Evolutionary conservation across 805 yeast genomes (phyloP).

Genomic region (Kodamaea restingae): DNA sequence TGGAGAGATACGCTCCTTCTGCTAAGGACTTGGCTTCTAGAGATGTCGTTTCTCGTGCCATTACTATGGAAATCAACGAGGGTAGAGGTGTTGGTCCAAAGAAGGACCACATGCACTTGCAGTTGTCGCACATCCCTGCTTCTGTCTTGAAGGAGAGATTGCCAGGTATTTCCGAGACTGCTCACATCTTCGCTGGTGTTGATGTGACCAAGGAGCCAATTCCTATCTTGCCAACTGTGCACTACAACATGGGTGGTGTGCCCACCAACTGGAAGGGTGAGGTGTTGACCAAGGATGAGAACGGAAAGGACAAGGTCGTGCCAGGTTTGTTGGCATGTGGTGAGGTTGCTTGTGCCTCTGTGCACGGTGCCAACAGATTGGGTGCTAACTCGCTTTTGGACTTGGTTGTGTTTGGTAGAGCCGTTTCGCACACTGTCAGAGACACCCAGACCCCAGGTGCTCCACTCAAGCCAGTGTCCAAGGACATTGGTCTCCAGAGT

Average conservation of each 20-base stretch:
- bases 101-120: slow-evolving; percentile 93
- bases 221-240: slow-evolving; percentile 97
- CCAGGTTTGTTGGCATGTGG: slow-evolving; percentile 97
- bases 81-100: slow-evolving; percentile 98
- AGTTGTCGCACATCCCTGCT: slow-evolving; percentile 91
- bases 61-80: slow-evolving; percentile 96
- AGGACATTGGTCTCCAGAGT: slow-evolving; percentile 85
- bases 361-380: slow-evolving; percentile 98
- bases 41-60: slow-evolving; percentile 97
- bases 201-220: slow-evolving; percentile 99
- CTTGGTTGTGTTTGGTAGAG: slow-evolving; percentile 97
- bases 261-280: slow-evolving; percentile 98
- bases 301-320: slow-evolving; percentile 86
- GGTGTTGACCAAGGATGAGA: slow-evolving; percentile 74
- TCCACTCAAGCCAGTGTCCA: slow-evolving; percentile 78
- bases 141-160: slow-evolving; percentile 88
- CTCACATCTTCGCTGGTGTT: slow-evolving; percentile 97
- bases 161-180: slow-evolving; percentile 99
- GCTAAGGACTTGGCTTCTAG: slow-evolving; percentile 98
- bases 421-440: slow-evolving; percentile 88
- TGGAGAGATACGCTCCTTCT: slow-evolving; percentile 99
- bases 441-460: slow-evolving; percentile 83
- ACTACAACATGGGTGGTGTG: slow-evolving; percentile 99
- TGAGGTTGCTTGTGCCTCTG: slow-evolving; percentile 98
- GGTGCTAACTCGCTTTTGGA: slow-evolving; percentile 98